A percentile compares a stretch with the other conserved stretches of the same genome.
phyloP scores from a whole-genome alignment of 306 rosid genomes.

The Quercus wislizeni region DNA sequence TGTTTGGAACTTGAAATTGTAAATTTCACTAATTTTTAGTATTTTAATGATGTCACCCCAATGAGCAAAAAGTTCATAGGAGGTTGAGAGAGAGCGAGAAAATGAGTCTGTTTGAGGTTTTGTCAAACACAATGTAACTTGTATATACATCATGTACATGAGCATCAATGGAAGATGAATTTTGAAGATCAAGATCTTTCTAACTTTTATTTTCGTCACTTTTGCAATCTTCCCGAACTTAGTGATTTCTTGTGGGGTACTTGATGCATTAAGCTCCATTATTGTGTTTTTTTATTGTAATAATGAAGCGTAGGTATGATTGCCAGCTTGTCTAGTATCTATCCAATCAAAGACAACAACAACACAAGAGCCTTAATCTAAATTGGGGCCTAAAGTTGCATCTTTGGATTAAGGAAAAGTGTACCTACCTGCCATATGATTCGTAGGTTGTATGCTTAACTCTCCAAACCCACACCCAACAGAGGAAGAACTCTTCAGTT shows the following conservation, averaged over 20 bases:
- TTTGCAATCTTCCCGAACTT: neutral
- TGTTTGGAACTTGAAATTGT: conserved; percentile 47
- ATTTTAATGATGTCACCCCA: conserved; percentile 65
- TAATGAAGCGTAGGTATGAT: conserved; percentile 14
- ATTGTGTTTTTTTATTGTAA: conserved; percentile 23
- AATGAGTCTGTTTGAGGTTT: conserved; percentile 41
- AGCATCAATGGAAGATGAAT: conserved; percentile 58
- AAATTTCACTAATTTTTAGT: conserved; percentile 55
- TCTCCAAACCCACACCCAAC: too few relatives aligned
- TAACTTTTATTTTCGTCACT: neutral
- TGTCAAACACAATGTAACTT: conserved; percentile 58
- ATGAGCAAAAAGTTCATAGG: conserved; percentile 66
- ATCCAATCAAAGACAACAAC: neutral
- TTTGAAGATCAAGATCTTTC: conserved; percentile 12
- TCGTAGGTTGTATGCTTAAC: too few relatives aligned
- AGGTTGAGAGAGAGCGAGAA: conserved; percentile 50
- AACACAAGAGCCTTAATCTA: conserved; percentile 15
- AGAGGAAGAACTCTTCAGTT: too few relatives aligned
- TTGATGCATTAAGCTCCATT: conserved; percentile 20
- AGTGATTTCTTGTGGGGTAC: conserved; percentile 16
- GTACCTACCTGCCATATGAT: neutral
- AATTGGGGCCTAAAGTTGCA: neutral
- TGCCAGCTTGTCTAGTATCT: conserved; percentile 21
- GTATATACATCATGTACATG: conserved; percentile 56
- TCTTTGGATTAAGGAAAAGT: neutral